A percentile compares a stretch with the other conserved stretches of the same genome.
These are phyloP conservation scores for Ehretia macrophylla DNA, from an alignment of 257 asterid genomes.

Conservation along the genomic window DNA sequence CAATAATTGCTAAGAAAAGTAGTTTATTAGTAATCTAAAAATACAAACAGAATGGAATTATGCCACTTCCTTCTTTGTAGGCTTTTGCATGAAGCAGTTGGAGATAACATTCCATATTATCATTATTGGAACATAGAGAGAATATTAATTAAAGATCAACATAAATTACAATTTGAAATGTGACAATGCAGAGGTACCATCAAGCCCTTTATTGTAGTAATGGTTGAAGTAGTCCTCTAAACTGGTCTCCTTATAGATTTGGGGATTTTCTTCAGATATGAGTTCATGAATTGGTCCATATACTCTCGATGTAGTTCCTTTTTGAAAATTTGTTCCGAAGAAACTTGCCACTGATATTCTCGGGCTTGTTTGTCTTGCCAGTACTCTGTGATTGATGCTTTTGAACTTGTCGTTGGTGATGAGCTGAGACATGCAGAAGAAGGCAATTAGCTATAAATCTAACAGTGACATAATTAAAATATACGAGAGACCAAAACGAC, in stretches of 20 bases:
- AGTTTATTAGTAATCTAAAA: too few relatives aligned
- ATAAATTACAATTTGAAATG: conserved; percentile 34
- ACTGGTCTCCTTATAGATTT: conserved; percentile 33
- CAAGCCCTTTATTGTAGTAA: conserved; percentile 38
- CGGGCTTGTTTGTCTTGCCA: conserved; percentile 28
- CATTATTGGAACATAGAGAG: too few relatives aligned
- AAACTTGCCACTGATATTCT: conserved; percentile 60
- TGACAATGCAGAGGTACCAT: conserved; percentile 42
- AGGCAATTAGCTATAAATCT: too few relatives aligned
- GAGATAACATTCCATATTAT: too few relatives aligned
- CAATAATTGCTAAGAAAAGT: too few relatives aligned
- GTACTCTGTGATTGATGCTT: conserved; percentile 57
- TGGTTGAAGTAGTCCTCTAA: conserved; percentile 28
- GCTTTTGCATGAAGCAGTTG: too few relatives aligned
- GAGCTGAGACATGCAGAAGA: conserved; percentile 28
- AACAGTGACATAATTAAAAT: too few relatives aligned
- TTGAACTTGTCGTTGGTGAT: conserved; percentile 46
- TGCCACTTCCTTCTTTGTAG: too few relatives aligned
- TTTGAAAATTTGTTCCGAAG: conserved; percentile 26
- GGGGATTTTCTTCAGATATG: conserved; percentile 46
- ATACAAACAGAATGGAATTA: too few relatives aligned
- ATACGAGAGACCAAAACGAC: too few relatives aligned
- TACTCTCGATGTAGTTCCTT: not conserved
- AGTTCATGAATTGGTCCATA: conserved; percentile 53
- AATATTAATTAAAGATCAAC: too few relatives aligned